Evolutionary conservation across 78 protist species (phyloP), one percentile per base, ranked within the genome.

Genomic region (Diacronema lutheri): DNA sequence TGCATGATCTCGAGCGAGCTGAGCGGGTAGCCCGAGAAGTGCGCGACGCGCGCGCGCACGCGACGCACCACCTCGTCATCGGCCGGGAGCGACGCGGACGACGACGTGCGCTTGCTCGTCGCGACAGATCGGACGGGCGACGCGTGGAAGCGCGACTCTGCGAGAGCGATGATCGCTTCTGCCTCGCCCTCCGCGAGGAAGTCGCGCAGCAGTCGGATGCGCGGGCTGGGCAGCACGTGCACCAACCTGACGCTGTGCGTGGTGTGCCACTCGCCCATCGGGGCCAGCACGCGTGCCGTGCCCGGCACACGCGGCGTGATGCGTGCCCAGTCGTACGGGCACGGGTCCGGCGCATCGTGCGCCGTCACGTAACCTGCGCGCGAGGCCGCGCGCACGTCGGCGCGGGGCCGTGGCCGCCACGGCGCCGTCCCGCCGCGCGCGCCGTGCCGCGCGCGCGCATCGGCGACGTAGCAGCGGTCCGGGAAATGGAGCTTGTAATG

Each of bases 201-300:
- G 37, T 71, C 20, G 57, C 26, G 79, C 33, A 71, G 79, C 16
- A 71, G 79, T 14, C 79, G 29, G 38, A 71, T 58, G 58, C 79
- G 79, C 33, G 79, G 79, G 9, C 55, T 38, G 37, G 79, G 58
- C 12, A 71, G 79, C 79, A 71, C 79, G 14, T 71, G 57, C 79
- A 26, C 16, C 41, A 33, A 14, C 6, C 16, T 44, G 50, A 44
- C 50, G 16, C 16, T 7, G 50, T 44, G 50, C 50, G 50, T 9
- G 16, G 50, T 44, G 50, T 44, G 50, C 50, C 50, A 44, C 50
- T 44, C 50, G 16, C 50, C 50, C 50, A 9, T 3, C 50, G 50
- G 50, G 16, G 50, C 16, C 50, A 44, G 50, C 50, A 44, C 50
- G 50, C 3, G 7, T 1, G 9, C 33, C 29, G 33, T 35, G 68